Percentiles rank a stretch among this genome's conserved stretches.
Conservation (phyloP, 2,329 filamentous ascomycete genomes). For the Nemania sp. region DNA sequence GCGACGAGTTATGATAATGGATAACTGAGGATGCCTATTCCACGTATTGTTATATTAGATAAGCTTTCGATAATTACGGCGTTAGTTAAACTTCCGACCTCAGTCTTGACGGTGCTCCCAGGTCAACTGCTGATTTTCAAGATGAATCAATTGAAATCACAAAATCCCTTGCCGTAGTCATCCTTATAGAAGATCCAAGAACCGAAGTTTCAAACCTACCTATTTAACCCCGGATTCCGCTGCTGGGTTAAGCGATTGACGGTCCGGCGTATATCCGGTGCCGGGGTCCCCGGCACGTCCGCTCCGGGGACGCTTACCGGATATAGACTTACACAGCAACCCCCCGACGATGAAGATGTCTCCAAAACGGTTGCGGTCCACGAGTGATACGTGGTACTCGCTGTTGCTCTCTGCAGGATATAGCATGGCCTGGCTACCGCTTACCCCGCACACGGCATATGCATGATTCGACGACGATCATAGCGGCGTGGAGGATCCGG, state of each 20-base stretch:
- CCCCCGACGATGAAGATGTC: not conserved
- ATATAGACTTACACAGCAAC: not conserved
- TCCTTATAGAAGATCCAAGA: too few relatives aligned
- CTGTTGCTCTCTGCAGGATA: too few relatives aligned
- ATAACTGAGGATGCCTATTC: not conserved
- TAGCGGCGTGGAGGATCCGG: not conserved
- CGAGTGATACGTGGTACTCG: too few relatives aligned
- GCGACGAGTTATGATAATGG: not conserved
- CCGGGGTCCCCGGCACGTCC: not conserved
- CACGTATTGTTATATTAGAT: too few relatives aligned
- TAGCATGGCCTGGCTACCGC: not conserved
- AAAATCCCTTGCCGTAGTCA: too few relatives aligned
- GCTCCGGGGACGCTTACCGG: not conserved
- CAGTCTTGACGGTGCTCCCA: too few relatives aligned
- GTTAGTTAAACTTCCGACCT: too few relatives aligned
- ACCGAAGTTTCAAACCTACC: too few relatives aligned
- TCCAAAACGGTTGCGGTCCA: too few relatives aligned
- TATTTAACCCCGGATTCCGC: not conserved
- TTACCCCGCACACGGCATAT: conserved; percentile 26
- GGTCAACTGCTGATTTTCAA: too few relatives aligned
- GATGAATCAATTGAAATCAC: too few relatives aligned
- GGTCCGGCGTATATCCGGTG: not conserved
- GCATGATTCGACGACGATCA: not conserved
- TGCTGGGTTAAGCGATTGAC: not conserved
- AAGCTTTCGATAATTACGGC: too few relatives aligned